A percentile compares a stretch with the other conserved stretches of the same genome.
phyloP scores from a whole-genome alignment of 176 grass and related monocot genomes.

The Phyllostachys edulis region DNA sequence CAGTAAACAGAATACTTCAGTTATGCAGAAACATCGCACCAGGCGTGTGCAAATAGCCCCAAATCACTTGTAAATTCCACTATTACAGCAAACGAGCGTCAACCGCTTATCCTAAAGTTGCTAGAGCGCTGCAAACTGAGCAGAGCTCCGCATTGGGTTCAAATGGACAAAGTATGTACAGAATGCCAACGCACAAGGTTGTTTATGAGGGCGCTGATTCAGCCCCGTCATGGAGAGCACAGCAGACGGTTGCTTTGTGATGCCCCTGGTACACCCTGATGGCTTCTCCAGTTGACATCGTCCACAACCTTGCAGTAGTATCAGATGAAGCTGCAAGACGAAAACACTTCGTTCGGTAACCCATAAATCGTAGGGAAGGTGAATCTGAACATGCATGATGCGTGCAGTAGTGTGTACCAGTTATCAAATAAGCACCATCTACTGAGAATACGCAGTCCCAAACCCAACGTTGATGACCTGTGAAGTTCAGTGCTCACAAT shows the following conservation, averaged over 20 bases:
- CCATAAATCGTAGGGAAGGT: background rate
- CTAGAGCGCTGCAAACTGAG: background rate
- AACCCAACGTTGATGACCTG: constrained; percentile 92
- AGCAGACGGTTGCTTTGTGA: constrained; percentile 78
- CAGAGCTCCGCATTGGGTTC: background rate
- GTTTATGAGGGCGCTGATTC: constrained; percentile 54
- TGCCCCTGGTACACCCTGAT: constrained; percentile 91
- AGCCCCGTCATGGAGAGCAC: constrained; percentile 77
- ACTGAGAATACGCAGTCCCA: constrained; percentile 96
- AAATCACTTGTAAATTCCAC: background rate
- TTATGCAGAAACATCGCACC: background rate
- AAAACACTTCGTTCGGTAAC: background rate
- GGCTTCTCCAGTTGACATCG: constrained; percentile 68
- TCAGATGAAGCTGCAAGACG: constrained; percentile 79
- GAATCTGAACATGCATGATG: background rate
- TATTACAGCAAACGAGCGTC: background rate
- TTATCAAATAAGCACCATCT: constrained; percentile 88
- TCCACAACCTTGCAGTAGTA: constrained; percentile 73
- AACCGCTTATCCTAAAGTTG: background rate
- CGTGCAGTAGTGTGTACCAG: constrained; percentile 39
- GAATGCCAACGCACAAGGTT: background rate
- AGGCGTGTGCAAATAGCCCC: background rate
- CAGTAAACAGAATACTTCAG: background rate
- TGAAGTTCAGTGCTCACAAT: background rate
- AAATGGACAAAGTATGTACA: constrained; percentile 26